A percentile compares a stretch with the other conserved stretches of the same genome.
phyloP scores from a whole-genome alignment of 805 yeast genomes.

The Barnettozyma sp. region DNA sequence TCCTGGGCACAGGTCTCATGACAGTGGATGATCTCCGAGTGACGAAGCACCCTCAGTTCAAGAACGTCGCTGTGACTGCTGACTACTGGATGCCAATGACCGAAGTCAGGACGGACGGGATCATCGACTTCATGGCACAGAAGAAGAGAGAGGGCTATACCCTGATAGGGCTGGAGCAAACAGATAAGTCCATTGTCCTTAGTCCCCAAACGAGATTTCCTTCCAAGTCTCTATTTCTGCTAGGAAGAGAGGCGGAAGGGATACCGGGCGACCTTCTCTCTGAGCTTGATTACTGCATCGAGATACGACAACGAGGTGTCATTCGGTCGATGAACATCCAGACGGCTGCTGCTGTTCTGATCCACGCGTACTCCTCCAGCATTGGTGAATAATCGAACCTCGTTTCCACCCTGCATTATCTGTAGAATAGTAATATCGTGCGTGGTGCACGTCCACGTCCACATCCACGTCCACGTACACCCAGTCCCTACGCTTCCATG shows the following conservation, averaged over 20 bases:
- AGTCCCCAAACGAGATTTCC: slow-evolving; percentile 66
- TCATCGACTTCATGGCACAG: slow-evolving; percentile 47
- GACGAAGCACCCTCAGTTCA: slow-evolving; percentile 61
- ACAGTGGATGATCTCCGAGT: slow-evolving; percentile 68
- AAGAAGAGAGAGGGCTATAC: slow-evolving; percentile 78
- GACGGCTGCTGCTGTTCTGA: slow-evolving; percentile 92
- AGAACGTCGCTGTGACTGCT: slow-evolving; percentile 87
- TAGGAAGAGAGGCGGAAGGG: slow-evolving; percentile 89
- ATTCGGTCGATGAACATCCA: slow-evolving; percentile 94
- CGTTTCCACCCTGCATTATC: too few relatives aligned
- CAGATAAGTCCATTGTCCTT: slow-evolving; percentile 77
- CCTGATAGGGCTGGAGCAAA: slow-evolving; percentile 85
- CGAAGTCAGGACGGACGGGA: slow-evolving; percentile 57
- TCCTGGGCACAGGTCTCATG: slow-evolving; percentile 78
- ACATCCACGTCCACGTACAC: too few relatives aligned
- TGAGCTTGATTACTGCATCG: slow-evolving; percentile 80
- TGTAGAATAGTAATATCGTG: too few relatives aligned
- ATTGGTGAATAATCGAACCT: background rate
- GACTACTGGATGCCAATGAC: slow-evolving; percentile 93
- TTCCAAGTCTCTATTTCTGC: slow-evolving; percentile 61
- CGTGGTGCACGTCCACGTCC: too few relatives aligned
- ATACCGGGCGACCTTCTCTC: slow-evolving; percentile 80
- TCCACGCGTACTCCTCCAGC: slow-evolving; percentile 68
- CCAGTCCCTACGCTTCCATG: too few relatives aligned
- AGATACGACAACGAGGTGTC: slow-evolving; percentile 87